Conservation (phyloP, 345 rosid genomes). For the thale cress (Arabidopsis thaliana) region DNA sequence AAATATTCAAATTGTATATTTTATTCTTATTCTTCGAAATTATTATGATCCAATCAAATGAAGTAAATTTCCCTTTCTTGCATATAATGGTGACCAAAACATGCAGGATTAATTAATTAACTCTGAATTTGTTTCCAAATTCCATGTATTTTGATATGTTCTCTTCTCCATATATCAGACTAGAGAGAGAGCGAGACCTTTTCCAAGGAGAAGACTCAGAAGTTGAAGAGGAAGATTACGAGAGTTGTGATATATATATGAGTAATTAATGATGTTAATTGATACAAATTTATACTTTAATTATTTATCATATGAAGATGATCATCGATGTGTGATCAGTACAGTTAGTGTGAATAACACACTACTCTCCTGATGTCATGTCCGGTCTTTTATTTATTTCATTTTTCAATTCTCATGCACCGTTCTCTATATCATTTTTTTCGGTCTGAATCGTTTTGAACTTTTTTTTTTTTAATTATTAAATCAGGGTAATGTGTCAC, state of each 20-base stretch:
- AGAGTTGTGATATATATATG: slow-evolving; percentile 8
- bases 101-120: background rate
- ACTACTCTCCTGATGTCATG: slow-evolving; percentile 20
- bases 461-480: background rate
- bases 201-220: slow-evolving; percentile 3
- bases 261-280: slow-evolving; percentile 17
- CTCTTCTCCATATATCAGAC: slow-evolving; percentile 21
- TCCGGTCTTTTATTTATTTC: background rate
- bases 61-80: too few relatives aligned
- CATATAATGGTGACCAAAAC: too few relatives aligned
- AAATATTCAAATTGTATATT: background rate
- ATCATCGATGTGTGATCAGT: slow-evolving; percentile 23
- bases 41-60: too few relatives aligned
- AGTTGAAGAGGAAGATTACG: slow-evolving; percentile 24
- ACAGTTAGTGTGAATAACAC: slow-evolving; percentile 13
- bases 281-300: slow-evolving; percentile 29
- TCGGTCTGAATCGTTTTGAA: slow-evolving; percentile 12
- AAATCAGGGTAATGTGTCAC: background rate
- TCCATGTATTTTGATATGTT: background rate
- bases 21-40: too few relatives aligned
- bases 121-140: background rate
- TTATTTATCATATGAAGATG: slow-evolving; percentile 8
- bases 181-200: background rate
- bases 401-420: background rate
- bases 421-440: slow-evolving; percentile 13